Percentiles rank a stretch among this genome's conserved stretches.
Evolutionary conservation across 2,329 filamentous ascomycete species (phyloP).

Genomic region (Diaporthe capsici): DNA sequence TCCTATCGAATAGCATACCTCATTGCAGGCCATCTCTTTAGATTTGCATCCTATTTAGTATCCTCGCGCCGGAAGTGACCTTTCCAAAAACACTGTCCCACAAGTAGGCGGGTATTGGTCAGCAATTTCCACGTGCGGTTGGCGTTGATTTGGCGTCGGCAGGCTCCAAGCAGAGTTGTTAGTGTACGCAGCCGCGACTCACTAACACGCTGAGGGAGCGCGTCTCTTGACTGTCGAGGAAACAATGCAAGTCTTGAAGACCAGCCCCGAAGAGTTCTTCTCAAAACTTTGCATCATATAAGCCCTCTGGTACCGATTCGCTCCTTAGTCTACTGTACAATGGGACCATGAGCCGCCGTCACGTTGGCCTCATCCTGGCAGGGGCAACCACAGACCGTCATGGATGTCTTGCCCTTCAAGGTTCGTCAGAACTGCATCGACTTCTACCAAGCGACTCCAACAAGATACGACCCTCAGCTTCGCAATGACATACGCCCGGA

Average conservation of each 20-base stretch:
- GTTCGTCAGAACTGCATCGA: slow-evolving; percentile 97
- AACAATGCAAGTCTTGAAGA: background rate
- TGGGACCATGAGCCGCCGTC: slow-evolving; percentile 27
- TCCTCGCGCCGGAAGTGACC: background rate
- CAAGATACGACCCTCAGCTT: slow-evolving; percentile 84
- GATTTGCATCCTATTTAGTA: background rate
- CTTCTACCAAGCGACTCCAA: slow-evolving; percentile 87
- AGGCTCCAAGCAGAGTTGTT: background rate
- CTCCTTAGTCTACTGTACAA: background rate
- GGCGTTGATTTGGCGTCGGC: slow-evolving; percentile 12
- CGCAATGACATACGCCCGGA: slow-evolving; percentile 73
- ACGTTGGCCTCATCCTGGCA: background rate
- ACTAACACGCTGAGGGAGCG: slow-evolving; percentile 30
- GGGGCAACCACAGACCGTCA: slow-evolving; percentile 45
- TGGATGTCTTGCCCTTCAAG: slow-evolving; percentile 78
- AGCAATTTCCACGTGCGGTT: background rate
- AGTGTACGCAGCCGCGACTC: slow-evolving; percentile 14
- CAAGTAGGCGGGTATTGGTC: background rate
- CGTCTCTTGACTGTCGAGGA: slow-evolving; percentile 16
- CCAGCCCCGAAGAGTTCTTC: background rate
- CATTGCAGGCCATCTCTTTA: background rate
- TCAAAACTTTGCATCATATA: background rate
- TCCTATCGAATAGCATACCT: background rate
- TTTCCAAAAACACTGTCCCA: background rate
- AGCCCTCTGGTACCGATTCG: background rate